Evolutionary conservation across 495 filamentous ascomycete species (phyloP).

Genomic region (Durotheca rogersii): DNA sequence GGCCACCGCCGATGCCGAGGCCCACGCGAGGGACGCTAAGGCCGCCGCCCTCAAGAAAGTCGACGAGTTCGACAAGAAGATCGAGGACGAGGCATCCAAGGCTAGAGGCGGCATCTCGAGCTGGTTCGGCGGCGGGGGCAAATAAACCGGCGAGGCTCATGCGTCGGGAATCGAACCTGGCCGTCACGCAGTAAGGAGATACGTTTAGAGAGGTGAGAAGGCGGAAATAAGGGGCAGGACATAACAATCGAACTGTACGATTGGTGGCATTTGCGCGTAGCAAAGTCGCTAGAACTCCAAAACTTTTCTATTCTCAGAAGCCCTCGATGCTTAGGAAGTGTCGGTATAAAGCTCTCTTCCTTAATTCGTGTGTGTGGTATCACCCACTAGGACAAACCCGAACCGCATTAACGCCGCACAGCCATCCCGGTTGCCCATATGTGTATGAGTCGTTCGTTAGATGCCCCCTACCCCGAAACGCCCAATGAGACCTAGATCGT

Average conservation of each 20-base stretch:
- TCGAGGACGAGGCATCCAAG: conserved; percentile 73
- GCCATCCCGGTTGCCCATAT: conserved; percentile 23
- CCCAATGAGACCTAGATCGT: conserved; percentile 15
- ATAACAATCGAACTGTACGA: conserved; percentile 14
- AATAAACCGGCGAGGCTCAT: too few relatives aligned
- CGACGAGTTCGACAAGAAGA: conserved; percentile 69
- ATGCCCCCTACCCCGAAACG: conserved; percentile 1
- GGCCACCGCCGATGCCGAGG: conserved; percentile 57
- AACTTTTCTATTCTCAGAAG: too few relatives aligned
- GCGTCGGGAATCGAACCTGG: too few relatives aligned
- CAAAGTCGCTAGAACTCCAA: conserved; percentile 13
- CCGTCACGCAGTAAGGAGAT: too few relatives aligned
- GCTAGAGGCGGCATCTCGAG: conserved; percentile 75
- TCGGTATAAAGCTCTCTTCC: too few relatives aligned
- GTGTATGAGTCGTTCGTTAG: conserved; percentile 8
- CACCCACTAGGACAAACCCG: too few relatives aligned
- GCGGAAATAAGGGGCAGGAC: too few relatives aligned
- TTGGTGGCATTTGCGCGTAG: conserved; percentile 15
- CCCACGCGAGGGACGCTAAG: conserved; percentile 59
- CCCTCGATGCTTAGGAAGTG: too few relatives aligned
- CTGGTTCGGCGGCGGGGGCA: conserved; percentile 82
- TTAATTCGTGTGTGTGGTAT: too few relatives aligned
- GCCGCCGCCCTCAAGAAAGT: conserved; percentile 67
- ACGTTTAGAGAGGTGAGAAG: too few relatives aligned
- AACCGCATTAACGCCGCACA: conserved; percentile 16